These are phyloP conservation scores for Fusarium pseudoanthophilum DNA, from an alignment of 2,329 filamentous ascomycete genomes.

Conservation along the genomic window DNA sequence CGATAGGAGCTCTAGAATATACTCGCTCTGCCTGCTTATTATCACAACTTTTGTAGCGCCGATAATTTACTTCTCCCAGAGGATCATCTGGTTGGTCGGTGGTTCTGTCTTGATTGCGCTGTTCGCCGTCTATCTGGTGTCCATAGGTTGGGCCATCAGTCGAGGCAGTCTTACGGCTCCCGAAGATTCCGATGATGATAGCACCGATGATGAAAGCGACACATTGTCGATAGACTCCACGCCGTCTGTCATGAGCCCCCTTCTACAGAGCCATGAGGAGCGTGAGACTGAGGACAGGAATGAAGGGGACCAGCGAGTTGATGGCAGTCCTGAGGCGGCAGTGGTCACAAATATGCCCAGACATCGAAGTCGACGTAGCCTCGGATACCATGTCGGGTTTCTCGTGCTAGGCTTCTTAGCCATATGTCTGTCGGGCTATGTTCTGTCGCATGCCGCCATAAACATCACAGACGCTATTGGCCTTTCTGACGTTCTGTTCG, in stretches of 20 bases:
- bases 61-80: neutral
- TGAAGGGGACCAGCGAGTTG: neutral
- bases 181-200: neutral
- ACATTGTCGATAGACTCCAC: fast-evolving
- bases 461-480: neutral
- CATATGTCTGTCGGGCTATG: neutral
- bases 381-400: neutral
- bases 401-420: neutral
- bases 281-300: neutral
- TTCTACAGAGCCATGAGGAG: neutral
- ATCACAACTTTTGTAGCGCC: neutral
- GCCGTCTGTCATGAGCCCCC: neutral
- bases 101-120: neutral
- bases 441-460: neutral
- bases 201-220: neutral
- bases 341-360: fast-evolving
- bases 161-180: neutral
- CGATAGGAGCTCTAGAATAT: neutral
- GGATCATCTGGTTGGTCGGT: fast-evolving
- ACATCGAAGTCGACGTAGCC: too few relatives aligned
- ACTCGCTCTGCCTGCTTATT: fast-evolving
- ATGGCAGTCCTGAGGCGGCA: neutral
- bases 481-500: neutral
- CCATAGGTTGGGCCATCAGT: neutral
- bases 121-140: neutral